phyloP scores from a whole-genome alignment of 2,329 filamentous ascomycete genomes.

The Talaromyces albobiverticillius region DNA sequence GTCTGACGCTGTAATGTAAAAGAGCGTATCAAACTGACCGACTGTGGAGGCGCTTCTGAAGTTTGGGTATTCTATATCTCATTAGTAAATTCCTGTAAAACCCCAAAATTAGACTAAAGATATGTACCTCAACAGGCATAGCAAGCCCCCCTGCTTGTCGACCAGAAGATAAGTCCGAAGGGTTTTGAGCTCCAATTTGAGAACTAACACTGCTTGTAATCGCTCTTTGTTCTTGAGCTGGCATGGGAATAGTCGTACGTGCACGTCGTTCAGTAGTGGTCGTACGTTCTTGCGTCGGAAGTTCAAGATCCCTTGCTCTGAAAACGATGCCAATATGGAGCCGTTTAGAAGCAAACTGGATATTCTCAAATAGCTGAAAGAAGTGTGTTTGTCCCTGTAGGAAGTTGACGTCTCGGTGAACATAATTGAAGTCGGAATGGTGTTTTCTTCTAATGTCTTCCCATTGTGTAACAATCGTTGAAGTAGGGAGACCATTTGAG shows the following conservation, averaged over 20 bases:
- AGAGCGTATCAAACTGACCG: constrained; percentile 2
- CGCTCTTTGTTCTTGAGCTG: background rate
- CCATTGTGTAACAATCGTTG: constrained; percentile 23
- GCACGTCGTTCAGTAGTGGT: background rate
- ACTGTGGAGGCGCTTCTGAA: background rate
- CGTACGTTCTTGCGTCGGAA: background rate
- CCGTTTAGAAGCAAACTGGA: background rate
- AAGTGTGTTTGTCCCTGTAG: constrained; percentile 17
- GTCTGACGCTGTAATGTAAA: constrained; percentile 10
- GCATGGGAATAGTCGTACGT: background rate
- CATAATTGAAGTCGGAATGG: constrained; percentile 22
- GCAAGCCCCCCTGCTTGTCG: background rate
- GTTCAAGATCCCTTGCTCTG: constrained; percentile 2
- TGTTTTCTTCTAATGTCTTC: constrained; percentile 17
- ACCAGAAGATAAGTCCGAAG: background rate
- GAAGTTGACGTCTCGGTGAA: constrained; percentile 22
- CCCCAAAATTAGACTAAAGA: background rate
- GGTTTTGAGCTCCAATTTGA: background rate
- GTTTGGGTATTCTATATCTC: background rate
- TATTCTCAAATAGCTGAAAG: constrained; percentile 15
- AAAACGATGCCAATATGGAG: background rate
- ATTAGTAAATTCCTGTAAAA: no score
- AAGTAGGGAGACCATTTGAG: constrained; percentile 4
- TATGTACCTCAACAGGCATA: background rate
- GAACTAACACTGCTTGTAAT: no score